Evolutionary conservation across 768 basidiomycete species (phyloP), one percentile per base, ranked within the genome.

Genomic region (Lyophyllum atratum): DNA sequence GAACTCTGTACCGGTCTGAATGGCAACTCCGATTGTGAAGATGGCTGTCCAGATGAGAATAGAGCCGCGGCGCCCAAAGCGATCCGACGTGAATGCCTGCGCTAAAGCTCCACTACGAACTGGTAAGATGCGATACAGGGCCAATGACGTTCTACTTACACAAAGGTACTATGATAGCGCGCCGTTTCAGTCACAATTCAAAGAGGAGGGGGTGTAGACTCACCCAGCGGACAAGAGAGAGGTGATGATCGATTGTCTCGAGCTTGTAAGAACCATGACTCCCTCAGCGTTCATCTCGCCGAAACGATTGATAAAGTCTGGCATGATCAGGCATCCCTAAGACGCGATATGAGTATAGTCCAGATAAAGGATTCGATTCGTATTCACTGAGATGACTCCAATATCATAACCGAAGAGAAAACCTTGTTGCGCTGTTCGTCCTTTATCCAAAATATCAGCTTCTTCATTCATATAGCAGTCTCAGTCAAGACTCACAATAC

Each of bases 271-370:
- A 56, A 81, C 73, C 49, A 72, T 72, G 31, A 71, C 60, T 3
- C 87, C 87, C 58, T 82, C 63, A 2, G 64, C 63, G 47, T 71
- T 78, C 3, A 77, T 50, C 63, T 84, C 73, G 29, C 89, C 90
- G 65, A 92, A 91, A 12, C 88, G 82, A 51, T 73, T 61, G 62
- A 89, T 78, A 68, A 92, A 92, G 68, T 91, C 89, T 8, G 82
- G 82, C 87, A 90, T 90, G 56, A 91, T 90, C 29, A 92, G 70
- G 64, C 87, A 90, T 77, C 89, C 90, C 84, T 87, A 64, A 9
- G 45, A 37, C 15, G n/a, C 14, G 31, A 17, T 8, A 25, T 59
- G 17, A 19, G 58, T 50, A 52, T 52, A 15, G n/a, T 12, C 47
- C 24, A 34, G 24, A 12, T 37, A 9, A 28, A 37, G 3, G 12